Evolutionary conservation across 441 rosid genomes (phyloP), one percentile per base, ranked within the genome.

Genomic region (Erysimum pusillum): DNA sequence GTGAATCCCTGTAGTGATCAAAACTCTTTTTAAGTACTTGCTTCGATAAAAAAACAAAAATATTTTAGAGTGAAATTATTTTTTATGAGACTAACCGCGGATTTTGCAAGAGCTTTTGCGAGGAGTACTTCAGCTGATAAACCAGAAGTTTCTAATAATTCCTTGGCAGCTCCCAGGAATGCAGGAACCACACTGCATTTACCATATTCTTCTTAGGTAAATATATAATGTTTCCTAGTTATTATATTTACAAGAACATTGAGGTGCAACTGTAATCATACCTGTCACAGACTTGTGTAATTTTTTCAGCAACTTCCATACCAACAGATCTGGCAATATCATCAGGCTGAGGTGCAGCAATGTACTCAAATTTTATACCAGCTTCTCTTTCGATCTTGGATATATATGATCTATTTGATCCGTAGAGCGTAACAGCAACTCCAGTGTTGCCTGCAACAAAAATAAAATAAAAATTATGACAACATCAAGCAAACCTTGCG

Each of bases 101-200:
- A 84, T 80, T 90, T 90, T 28, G 99, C 98, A 48, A 95, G 90
- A 77, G 98, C 98, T 87, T 95, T 95, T 20, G 98, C 86, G 54
- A 95, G 97, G 73, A 93, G 81, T 59, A 86, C 97, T 48, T 87
- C 94, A 0, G 90, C 93, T 45, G 99, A 89, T 71, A 91, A 74
- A 74, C 96, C 91, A 4, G 98, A 91, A 9, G 76, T 77, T 68
- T 81, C 85, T 82, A 95, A 67, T 36, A 95, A 76, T 39, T 91
- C 92, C 85, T 86, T 90, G 4, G 98, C 99, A 48, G 90, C 93
- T 14, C 86, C 76, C 84, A 85, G 77, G 83, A 95, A 92, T 14
- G 91, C 92, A 54, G 98, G 97, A 86, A 95, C 80, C 25, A 95
- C 97, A 73, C 99, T 95, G 94, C 82, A 79, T 71, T 48, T 36